Evolutionary conservation across 495 filamentous ascomycete species (phyloP).

Genomic region (Letharia columbiana): DNA sequence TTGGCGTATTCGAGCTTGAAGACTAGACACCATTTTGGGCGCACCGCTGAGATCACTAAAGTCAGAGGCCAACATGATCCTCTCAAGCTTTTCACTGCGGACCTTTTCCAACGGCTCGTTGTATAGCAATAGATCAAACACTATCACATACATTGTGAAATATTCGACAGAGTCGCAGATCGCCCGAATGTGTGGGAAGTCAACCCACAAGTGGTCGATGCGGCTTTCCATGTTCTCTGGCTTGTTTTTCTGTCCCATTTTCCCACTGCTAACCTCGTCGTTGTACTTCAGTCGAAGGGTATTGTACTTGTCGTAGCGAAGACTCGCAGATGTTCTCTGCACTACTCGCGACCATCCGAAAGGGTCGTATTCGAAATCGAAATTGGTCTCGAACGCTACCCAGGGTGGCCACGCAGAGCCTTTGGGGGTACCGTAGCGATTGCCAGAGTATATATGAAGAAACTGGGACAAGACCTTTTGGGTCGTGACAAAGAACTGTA

Average conservation of each 20-base stretch:
- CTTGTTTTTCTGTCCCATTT: constrained; percentile 31
- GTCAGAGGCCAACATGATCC: constrained; percentile 99
- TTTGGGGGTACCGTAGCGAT: constrained; percentile 76
- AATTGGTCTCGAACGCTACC: constrained; percentile 97
- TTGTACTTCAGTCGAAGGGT: constrained; percentile 95
- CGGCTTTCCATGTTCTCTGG: constrained; percentile 52
- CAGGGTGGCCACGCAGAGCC: constrained; percentile 92
- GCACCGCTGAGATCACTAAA: constrained; percentile 94
- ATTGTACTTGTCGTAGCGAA: constrained; percentile 97
- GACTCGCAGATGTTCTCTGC: constrained; percentile 83
- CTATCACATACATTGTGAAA: constrained; percentile 95
- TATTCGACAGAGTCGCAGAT: constrained; percentile 95
- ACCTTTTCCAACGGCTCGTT: constrained; percentile 95
- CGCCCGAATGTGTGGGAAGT: constrained; percentile 85
- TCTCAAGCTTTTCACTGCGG: constrained; percentile 83
- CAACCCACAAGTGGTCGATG: constrained; percentile 92
- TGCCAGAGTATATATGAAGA: constrained; percentile 87
- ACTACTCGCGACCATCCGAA: constrained; percentile 95
- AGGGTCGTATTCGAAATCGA: constrained; percentile 83
- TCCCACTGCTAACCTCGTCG: constrained; percentile 71
- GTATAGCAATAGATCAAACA: constrained; percentile 87
- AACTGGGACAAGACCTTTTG: constrained; percentile 78
- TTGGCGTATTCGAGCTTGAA: constrained; percentile 87
- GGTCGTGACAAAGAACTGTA: constrained; percentile 95
- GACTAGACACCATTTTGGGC: constrained; percentile 82